Percentiles rank a stretch among this genome's conserved stretches.
phyloP scores from a whole-genome alignment of 441 rosid species.

The Syzygium malaccense region DNA sequence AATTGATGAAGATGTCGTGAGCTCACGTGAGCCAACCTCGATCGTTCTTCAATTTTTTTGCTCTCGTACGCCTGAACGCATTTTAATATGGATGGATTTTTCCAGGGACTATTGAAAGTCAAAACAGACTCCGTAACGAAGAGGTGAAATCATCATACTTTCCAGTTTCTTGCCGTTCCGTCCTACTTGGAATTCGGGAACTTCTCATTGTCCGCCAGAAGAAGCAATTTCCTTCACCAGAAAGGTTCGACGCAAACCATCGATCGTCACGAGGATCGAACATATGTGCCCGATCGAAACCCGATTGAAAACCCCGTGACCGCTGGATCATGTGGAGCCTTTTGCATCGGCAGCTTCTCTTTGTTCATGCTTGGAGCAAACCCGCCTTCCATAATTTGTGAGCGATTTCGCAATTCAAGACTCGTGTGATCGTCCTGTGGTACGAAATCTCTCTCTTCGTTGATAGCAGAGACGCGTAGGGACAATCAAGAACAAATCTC shows the following conservation, averaged over 20 bases:
- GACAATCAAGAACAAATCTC: slow-evolving; percentile 12
- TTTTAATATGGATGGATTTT: not conserved
- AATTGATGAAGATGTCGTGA: not conserved
- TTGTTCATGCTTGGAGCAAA: not conserved
- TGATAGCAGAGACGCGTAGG: not conserved
- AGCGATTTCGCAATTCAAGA: not conserved
- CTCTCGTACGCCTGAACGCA: not conserved
- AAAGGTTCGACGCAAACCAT: not conserved
- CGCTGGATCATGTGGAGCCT: not conserved
- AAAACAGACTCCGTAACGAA: not conserved
- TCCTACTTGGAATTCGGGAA: not conserved
- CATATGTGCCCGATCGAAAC: not conserved
- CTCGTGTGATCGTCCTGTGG: not conserved
- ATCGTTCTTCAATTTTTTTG: not conserved
- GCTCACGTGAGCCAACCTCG: not conserved
- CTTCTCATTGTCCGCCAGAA: not conserved
- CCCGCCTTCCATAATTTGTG: not conserved
- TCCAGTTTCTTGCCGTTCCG: not conserved
- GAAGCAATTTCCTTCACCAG: not conserved
- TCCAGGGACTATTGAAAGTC: not conserved
- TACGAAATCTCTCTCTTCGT: not conserved
- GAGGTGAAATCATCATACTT: not conserved
- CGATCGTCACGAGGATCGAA: not conserved
- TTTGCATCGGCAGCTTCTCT: not conserved
- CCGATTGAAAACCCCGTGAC: not conserved